phyloP scores from a whole-genome alignment of 2,329 filamentous ascomycete species.

The Colletotrichum abscissum region DNA sequence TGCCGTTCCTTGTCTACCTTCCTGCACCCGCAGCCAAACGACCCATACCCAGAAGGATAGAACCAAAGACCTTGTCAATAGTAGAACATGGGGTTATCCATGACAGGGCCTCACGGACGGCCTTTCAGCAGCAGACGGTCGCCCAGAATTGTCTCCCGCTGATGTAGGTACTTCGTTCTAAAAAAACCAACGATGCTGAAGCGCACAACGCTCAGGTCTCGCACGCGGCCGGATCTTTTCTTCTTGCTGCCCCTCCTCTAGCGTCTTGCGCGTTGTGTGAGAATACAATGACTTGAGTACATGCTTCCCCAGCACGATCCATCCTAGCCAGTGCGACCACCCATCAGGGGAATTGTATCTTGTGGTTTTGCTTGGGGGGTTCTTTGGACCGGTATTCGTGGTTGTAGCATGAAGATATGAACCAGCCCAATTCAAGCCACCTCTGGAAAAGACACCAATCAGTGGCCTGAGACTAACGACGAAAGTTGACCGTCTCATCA shows the following conservation, averaged over 20 bases:
- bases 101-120: slow-evolving; percentile 1
- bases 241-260: neutral
- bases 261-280: neutral
- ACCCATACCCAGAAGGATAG: neutral
- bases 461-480: slow-evolving; percentile 36
- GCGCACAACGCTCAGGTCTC: slow-evolving; percentile 12
- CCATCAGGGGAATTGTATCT: neutral
- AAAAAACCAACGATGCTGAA: neutral
- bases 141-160: slow-evolving; percentile 1
- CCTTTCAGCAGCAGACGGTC: neutral
- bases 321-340: neutral
- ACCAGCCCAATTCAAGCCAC: slow-evolving; percentile 27
- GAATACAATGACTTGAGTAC: neutral
- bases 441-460: slow-evolving; percentile 28
- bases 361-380: neutral
- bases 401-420: slow-evolving; percentile 29
- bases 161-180: neutral
- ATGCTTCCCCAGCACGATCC: neutral
- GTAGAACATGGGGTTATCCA: slow-evolving; percentile 4
- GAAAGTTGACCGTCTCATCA: slow-evolving; percentile 35
- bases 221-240: neutral
- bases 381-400: neutral
- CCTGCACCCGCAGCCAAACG: neutral
- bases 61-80: slow-evolving; percentile 27
- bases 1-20: neutral